A percentile compares a stretch with the other conserved stretches of the same genome.
phyloP scores from a whole-genome alignment of 1,284 basidiomycete genomes.

The Rhodotorula sp. region DNA sequence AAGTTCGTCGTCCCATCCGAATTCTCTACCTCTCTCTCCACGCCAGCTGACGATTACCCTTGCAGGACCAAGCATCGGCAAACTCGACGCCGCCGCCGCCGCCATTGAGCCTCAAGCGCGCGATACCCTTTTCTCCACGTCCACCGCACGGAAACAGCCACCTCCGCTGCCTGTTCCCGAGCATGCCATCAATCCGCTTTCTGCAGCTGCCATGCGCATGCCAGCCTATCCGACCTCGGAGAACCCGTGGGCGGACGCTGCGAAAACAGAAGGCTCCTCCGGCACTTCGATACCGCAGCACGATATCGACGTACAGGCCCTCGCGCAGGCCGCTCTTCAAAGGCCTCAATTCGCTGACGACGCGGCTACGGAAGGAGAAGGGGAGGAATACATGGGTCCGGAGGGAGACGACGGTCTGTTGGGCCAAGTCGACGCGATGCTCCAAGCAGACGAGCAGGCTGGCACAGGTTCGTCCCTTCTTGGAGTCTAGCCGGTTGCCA shows the following conservation, averaged over 20 bases:
- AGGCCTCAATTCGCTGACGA: slow-evolving; percentile 90
- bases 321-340: slow-evolving; percentile 80
- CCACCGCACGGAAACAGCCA: slow-evolving; percentile 23
- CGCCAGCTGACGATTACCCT: background rate
- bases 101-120: slow-evolving; percentile 81
- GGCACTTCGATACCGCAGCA: slow-evolving; percentile 58
- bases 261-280: slow-evolving; percentile 40
- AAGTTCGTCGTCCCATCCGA: slow-evolving; percentile 1
- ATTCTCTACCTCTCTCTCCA: background rate
- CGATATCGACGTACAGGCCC: slow-evolving; percentile 64
- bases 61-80: slow-evolving; percentile 71
- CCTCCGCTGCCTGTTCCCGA: background rate
- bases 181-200: slow-evolving; percentile 31
- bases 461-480: slow-evolving; percentile 3
- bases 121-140: slow-evolving; percentile 68
- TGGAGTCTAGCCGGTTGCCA: background rate
- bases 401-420: slow-evolving; percentile 69
- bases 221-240: slow-evolving; percentile 48
- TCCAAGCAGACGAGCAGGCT: slow-evolving; percentile 33
- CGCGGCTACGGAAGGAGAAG: slow-evolving; percentile 71
- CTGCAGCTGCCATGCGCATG: slow-evolving; percentile 43
- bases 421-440: slow-evolving; percentile 66
- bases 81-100: slow-evolving; percentile 61
- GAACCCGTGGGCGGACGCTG: slow-evolving; percentile 43
- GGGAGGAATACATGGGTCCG: slow-evolving; percentile 48